Evolutionary conservation across 169 alveolate species (phyloP), one percentile per base, ranked within the genome.

Genomic region (Perkinsus marinus): DNA sequence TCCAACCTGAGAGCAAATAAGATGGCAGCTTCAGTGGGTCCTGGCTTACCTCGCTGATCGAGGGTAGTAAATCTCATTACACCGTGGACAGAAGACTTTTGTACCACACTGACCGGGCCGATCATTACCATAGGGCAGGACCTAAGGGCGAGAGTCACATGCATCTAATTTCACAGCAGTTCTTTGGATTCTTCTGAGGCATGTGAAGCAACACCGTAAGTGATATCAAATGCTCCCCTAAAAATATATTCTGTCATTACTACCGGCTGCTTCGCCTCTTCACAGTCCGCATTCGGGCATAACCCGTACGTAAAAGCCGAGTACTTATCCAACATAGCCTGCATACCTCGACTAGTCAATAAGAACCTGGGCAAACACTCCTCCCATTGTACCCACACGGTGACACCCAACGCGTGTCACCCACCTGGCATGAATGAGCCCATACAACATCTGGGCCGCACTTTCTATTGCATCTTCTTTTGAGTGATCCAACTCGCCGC

Each of bases 41-140:
- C 22, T n/a, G n/a, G 22, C 79, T 26, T 16, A 57, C 69, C 94
- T 92, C 47, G 91, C 36, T 6, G 93, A 91, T 37, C 92, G 91
- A 36, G 93, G 93, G n/a, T 91, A 89, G 47, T 92, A 94, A 17
- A 94, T 90, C 89, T 94, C 95, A 92, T 93, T 93, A 91, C 97
- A 95, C 90, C 92, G 38, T 0, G 96, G 95, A 68, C 96, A 95
- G 91, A 91, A 95, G n/a, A 95, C 96, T 93, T 95, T 95, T 79
- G 94, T 94, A 90, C 94, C 92, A 90, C 94, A 92, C 39, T 92
- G 94, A 89, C 93, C 93, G 36, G 94, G 93, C 89, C 92, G 92
- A 92, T 94, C 95, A 39, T 95, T 57, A 26, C 79, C 79, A 26
- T 57, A 57, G 79, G 79, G 79, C 26, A 57, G 79, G 37, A 57